phyloP scores from a whole-genome alignment of 495 filamentous ascomycete species.

The Aspergillus olivimuriae region DNA sequence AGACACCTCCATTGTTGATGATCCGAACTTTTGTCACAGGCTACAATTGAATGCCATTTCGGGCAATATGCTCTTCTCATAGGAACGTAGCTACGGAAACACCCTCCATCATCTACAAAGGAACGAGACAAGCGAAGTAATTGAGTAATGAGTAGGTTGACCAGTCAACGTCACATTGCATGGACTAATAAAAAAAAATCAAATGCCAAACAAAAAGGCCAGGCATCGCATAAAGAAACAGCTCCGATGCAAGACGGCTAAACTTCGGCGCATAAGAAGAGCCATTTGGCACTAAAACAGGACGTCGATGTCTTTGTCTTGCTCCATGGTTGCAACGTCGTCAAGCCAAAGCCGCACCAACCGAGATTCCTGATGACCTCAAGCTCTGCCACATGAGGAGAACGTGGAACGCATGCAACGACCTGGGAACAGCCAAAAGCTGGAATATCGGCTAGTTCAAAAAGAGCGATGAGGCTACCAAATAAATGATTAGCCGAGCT shows the following conservation, averaged over 20 bases:
- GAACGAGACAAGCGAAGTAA: no score
- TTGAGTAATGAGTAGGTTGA: no score
- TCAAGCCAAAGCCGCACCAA: constrained; percentile 86
- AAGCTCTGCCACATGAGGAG: constrained; percentile 49
- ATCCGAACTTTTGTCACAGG: no score
- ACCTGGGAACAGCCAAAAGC: constrained; percentile 69
- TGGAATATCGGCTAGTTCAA: constrained; percentile 69
- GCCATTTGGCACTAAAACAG: constrained; percentile 62
- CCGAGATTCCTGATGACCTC: constrained; percentile 72
- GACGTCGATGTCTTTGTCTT: constrained; percentile 39
- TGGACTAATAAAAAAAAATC: no score
- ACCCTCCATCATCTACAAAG: no score
- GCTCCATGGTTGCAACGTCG: constrained; percentile 68
- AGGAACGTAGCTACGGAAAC: no score
- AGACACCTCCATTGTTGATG: no score
- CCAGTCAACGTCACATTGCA: no score
- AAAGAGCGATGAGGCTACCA: constrained; percentile 75
- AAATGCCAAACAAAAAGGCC: neutral
- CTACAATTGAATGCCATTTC: no score
- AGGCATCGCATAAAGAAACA: neutral
- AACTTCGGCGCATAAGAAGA: constrained; percentile 81
- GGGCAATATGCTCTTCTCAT: no score
- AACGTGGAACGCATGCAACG: constrained; percentile 73
- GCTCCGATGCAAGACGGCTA: constrained; percentile 25
- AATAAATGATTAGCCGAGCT: no score